A percentile compares a stretch with the other conserved stretches of the same genome.
Conservation (phyloP, 2,329 filamentous ascomycete species). For the Diaporthe ampelina region DNA sequence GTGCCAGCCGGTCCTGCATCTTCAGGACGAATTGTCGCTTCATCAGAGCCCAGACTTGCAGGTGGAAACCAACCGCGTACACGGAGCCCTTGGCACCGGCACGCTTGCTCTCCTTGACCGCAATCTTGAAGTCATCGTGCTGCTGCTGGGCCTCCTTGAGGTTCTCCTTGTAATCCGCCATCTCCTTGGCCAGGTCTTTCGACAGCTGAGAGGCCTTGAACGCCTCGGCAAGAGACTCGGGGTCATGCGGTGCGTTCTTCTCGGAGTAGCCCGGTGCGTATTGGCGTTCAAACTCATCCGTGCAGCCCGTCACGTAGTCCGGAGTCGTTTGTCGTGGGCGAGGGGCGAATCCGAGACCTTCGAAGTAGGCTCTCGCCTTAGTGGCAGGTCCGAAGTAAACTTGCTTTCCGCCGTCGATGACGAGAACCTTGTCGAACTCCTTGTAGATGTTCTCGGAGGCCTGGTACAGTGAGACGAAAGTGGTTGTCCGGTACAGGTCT, state of each 20-base stretch:
- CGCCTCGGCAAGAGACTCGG: conserved; percentile 76
- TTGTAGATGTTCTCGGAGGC: conserved; percentile 86
- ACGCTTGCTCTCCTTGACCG: conserved; percentile 84
- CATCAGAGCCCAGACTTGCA: conserved; percentile 87
- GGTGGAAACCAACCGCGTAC: conserved; percentile 85
- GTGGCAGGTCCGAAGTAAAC: conserved; percentile 80
- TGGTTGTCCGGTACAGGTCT: conserved; percentile 85
- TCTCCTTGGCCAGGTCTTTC: conserved; percentile 72
- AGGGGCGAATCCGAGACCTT: conserved; percentile 79
- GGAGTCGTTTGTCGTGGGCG: conserved; percentile 84
- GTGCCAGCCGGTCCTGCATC: conserved; percentile 86
- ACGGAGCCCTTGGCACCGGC: conserved; percentile 81
- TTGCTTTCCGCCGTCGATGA: conserved; percentile 81
- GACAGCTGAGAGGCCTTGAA: conserved; percentile 76
- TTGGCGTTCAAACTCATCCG: conserved; percentile 85
- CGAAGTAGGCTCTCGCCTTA: conserved; percentile 81
- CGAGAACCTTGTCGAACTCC: conserved; percentile 86
- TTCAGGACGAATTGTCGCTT: conserved; percentile 88
- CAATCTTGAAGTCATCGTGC: conserved; percentile 81
- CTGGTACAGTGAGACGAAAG: conserved; percentile 89
- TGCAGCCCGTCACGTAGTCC: conserved; percentile 86
- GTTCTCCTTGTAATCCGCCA: conserved; percentile 75
- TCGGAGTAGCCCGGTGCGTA: conserved; percentile 77
- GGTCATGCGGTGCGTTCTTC: conserved; percentile 76
- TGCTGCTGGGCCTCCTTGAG: conserved; percentile 75